Conservation (phyloP, 495 filamentous ascomycete genomes). For the Penicillium canescens region DNA sequence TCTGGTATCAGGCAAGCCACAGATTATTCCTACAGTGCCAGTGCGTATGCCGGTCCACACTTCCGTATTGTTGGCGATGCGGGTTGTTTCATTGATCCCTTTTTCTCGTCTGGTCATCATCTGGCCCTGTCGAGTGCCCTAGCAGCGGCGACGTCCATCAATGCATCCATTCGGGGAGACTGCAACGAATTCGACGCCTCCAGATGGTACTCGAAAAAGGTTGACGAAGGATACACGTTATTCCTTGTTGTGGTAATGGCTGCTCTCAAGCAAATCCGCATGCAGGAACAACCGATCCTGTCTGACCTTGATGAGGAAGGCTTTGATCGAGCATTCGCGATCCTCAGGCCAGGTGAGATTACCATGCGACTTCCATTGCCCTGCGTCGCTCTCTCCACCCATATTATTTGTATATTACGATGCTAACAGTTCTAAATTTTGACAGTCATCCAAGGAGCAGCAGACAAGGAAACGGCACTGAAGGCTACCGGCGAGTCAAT, state of each 20-base stretch:
- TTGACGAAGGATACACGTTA: background rate
- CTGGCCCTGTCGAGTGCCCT: slow-evolving; percentile 36
- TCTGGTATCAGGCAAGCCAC: slow-evolving; percentile 35
- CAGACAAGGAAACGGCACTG: background rate
- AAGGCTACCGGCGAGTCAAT: background rate
- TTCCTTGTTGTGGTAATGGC: background rate
- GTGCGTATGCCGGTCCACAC: slow-evolving; percentile 32
- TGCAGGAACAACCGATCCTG: background rate
- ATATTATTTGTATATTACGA: background rate
- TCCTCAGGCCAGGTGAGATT: background rate
- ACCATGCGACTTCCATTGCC: background rate
- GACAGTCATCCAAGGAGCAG: background rate
- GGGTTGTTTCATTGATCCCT: slow-evolving; percentile 45
- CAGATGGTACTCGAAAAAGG: background rate
- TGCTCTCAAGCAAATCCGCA: background rate
- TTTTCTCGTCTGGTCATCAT: slow-evolving; percentile 44
- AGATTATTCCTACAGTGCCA: slow-evolving; percentile 46
- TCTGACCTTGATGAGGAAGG: background rate
- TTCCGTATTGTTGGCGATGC: slow-evolving; percentile 45
- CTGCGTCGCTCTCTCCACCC: background rate
- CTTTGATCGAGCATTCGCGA: background rate
- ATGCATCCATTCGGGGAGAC: background rate
- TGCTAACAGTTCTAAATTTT: background rate
- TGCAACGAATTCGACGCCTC: background rate
- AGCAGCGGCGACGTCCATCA: slow-evolving; percentile 27